Evolutionary conservation across 441 rosid species (phyloP).

Genomic region (Isatis lusitanica): DNA sequence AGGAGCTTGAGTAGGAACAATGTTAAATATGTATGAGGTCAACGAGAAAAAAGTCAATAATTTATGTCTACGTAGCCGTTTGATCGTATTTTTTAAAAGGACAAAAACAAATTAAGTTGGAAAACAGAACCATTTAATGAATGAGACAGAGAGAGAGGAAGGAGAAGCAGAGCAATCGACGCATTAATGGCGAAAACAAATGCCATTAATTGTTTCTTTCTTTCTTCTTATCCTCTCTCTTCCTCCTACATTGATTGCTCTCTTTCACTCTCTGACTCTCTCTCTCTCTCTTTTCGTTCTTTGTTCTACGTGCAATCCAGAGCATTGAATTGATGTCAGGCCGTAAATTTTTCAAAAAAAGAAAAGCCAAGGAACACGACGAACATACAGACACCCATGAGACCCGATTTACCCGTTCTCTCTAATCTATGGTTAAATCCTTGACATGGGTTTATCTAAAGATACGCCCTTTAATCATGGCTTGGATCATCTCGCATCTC

Average conservation of each 20-base stretch:
- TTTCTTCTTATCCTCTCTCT: slow-evolving; percentile 32
- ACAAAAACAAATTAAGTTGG: not conserved
- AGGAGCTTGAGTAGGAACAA: not conserved
- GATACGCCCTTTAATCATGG: slow-evolving; percentile 11
- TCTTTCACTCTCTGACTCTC: slow-evolving; percentile 37
- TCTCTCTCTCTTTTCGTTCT: not conserved
- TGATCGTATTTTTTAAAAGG: not conserved
- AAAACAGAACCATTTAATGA: slow-evolving; percentile 27
- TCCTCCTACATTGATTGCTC: slow-evolving; percentile 34
- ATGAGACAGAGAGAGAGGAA: slow-evolving; percentile 35
- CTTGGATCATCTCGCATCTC: not conserved
- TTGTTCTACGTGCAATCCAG: slow-evolving; percentile 44
- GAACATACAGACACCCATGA: slow-evolving; percentile 30
- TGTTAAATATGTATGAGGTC: not conserved
- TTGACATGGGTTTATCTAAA: slow-evolving; percentile 17
- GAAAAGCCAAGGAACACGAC: slow-evolving; percentile 13
- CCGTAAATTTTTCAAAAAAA: slow-evolving; percentile 12
- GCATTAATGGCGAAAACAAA: slow-evolving; percentile 63
- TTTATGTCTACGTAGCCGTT: not conserved
- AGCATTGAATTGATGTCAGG: slow-evolving; percentile 41
- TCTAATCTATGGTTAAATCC: not conserved
- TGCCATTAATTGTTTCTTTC: slow-evolving; percentile 50
- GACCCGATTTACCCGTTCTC: not conserved
- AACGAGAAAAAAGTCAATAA: not conserved
- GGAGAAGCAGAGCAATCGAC: slow-evolving; percentile 23